Percentiles rank a stretch among this genome's conserved stretches.
Conservation (phyloP, 371 early-diverging fungal genomes). For the Syncephalastrum racemosum region DNA sequence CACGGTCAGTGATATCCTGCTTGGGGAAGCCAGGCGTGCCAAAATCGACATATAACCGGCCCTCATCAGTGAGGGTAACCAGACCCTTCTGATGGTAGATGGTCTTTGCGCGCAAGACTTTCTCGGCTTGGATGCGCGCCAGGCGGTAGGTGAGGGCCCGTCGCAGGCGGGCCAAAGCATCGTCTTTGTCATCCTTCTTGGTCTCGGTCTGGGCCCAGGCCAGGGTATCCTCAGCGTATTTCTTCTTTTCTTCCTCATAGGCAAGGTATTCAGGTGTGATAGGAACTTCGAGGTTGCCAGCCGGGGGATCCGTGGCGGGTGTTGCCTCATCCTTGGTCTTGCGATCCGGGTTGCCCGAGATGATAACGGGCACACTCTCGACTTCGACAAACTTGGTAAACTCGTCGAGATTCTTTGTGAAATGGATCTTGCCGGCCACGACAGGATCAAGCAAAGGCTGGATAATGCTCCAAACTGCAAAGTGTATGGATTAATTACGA, state of each 20-base stretch:
- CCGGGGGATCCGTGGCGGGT: conserved; percentile 21
- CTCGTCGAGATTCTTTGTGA: conserved; percentile 63
- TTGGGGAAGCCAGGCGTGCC: conserved; percentile 13
- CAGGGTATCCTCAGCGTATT: conserved; percentile 19
- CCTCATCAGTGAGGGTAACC: conserved; percentile 20
- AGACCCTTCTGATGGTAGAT: conserved; percentile 28
- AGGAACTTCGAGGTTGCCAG: conserved; percentile 27
- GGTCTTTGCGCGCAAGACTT: conserved; percentile 31
- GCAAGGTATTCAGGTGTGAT: conserved; percentile 11
- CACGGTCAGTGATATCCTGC: conserved; percentile 17
- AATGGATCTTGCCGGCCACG: conserved; percentile 81
- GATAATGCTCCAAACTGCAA: conserved; percentile 66
- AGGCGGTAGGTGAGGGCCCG: conserved; percentile 27
- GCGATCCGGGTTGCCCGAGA: conserved; percentile 25
- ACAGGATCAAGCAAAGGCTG: conserved; percentile 84
- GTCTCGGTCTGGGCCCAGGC: conserved; percentile 24
- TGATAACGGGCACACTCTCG: conserved; percentile 28
- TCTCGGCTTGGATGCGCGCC: conserved; percentile 36
- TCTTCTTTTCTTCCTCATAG: conserved; percentile 15
- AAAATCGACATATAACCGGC: conserved; percentile 16
- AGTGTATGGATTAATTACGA: neutral
- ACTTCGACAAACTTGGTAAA: conserved; percentile 61
- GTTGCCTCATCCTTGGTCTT: conserved; percentile 29
- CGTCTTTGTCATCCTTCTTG: conserved; percentile 13
- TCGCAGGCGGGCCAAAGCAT: conserved; percentile 19